Evolutionary conservation across 2,329 filamentous ascomycete genomes (phyloP).

Genomic region (Neonectria hederae): DNA sequence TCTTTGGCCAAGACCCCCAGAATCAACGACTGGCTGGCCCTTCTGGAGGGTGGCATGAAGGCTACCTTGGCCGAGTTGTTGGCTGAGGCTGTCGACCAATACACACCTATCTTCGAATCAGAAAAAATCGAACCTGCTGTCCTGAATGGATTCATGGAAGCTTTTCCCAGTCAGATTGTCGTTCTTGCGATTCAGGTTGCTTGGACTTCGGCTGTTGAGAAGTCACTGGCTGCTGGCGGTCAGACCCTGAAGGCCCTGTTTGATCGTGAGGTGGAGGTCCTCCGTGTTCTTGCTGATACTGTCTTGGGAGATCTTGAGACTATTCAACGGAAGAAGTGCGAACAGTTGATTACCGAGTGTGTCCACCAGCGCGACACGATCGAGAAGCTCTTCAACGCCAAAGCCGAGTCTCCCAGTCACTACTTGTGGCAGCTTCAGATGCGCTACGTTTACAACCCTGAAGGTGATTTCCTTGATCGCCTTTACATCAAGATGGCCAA

Average conservation of each 20-base stretch:
- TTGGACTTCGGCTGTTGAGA: conserved; percentile 90
- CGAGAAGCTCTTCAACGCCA: conserved; percentile 80
- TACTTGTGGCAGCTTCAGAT: conserved; percentile 96
- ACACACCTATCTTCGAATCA: conserved; percentile 79
- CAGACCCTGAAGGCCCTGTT: conserved; percentile 75
- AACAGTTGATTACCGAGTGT: conserved; percentile 98
- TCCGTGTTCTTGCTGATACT: conserved; percentile 85
- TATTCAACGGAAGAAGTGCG: conserved; percentile 93
- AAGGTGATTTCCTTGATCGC: conserved; percentile 83
- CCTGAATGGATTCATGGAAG: conserved; percentile 82
- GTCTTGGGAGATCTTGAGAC: conserved; percentile 90
- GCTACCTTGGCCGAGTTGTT: conserved; percentile 89
- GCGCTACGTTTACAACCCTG: conserved; percentile 89
- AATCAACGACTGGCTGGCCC: conserved; percentile 98
- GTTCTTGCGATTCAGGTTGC: conserved; percentile 93
- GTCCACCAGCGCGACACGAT: conserved; percentile 97
- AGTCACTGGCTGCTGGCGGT: conserved; percentile 77
- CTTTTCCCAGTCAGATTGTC: conserved; percentile 92
- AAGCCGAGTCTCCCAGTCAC: conserved; percentile 79
- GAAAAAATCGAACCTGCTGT: conserved; percentile 74
- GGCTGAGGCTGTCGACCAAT: conserved; percentile 84
- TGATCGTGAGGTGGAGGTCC: conserved; percentile 83
- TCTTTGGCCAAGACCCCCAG: conserved; percentile 92
- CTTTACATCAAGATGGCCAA: conserved; percentile 97
- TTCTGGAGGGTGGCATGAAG: conserved; percentile 94